Conservation (phyloP, 2,329 filamentous ascomycete species). For the Penicillium sp. region DNA sequence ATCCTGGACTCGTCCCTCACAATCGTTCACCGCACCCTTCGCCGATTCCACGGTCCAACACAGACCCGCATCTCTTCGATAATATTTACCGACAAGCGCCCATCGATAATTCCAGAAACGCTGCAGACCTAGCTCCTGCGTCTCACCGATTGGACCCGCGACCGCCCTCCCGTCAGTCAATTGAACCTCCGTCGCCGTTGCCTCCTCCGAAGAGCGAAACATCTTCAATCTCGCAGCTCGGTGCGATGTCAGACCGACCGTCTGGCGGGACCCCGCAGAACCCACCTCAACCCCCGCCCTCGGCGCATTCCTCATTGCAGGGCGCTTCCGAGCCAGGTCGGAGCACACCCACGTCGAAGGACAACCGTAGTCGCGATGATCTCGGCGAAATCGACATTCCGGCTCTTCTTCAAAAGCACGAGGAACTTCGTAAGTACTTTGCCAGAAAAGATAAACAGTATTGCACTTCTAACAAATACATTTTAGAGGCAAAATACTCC, state of each 20-base stretch:
- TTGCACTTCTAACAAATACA: constrained; percentile 12
- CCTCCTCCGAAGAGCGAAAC: constrained; percentile 19
- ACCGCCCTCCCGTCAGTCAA: constrained; percentile 27
- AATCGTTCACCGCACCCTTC: constrained; percentile 23
- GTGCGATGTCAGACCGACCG: constrained; percentile 28
- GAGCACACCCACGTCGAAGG: constrained; percentile 48
- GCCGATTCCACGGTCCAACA: constrained; percentile 32
- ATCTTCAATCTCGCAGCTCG: constrained; percentile 17
- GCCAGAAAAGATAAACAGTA: too few species aligned
- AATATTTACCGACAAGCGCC: constrained; percentile 27
- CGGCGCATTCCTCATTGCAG: constrained; percentile 27
- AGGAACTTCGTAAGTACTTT: constrained; percentile 50
- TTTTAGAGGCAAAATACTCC: constrained; percentile 87
- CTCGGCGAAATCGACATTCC: constrained; percentile 49
- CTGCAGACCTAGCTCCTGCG: constrained; percentile 22
- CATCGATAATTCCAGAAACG: constrained; percentile 25
- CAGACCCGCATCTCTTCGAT: constrained; percentile 32
- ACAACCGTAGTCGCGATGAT: constrained; percentile 44
- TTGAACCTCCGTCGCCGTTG: constrained; percentile 29
- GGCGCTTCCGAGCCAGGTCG: constrained; percentile 52
- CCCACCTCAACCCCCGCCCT: constrained; percentile 23
- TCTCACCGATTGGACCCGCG: constrained; percentile 23
- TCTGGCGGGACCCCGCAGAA: constrained; percentile 20
- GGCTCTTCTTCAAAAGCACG: constrained; percentile 49
- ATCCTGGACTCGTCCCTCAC: constrained; percentile 19